Evolutionary conservation across 495 filamentous ascomycete genomes (phyloP).

Genomic region (Cryomyces minteri): DNA sequence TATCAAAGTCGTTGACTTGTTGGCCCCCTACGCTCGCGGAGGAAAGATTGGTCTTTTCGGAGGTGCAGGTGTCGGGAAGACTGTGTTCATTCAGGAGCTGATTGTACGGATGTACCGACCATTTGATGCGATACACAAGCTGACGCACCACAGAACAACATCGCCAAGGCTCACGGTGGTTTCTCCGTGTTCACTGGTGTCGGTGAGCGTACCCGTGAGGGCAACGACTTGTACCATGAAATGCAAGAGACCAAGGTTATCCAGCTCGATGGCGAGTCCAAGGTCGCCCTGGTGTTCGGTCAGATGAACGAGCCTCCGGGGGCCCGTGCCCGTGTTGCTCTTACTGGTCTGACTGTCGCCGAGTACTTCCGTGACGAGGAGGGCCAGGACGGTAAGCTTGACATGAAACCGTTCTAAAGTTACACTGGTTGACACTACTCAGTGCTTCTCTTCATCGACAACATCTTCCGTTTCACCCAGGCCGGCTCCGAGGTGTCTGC

Average conservation of each 20-base stretch:
- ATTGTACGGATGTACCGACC: slow-evolving; percentile 38
- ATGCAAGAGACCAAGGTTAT: slow-evolving; percentile 99
- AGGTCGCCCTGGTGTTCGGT: slow-evolving; percentile 98
- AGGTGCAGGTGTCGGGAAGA: slow-evolving; percentile 99
- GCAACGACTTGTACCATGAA: slow-evolving; percentile 99
- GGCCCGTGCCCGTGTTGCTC: slow-evolving; percentile 98
- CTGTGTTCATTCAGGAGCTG: slow-evolving; percentile 99
- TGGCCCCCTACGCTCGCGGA: slow-evolving; percentile 98
- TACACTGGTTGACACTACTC: slow-evolving; percentile 8
- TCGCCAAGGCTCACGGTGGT: slow-evolving; percentile 99
- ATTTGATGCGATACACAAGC: neutral
- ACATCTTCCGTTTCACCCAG: slow-evolving; percentile 99
- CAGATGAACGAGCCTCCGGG: slow-evolving; percentile 99
- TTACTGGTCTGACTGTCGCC: slow-evolving; percentile 81
- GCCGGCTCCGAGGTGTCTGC: slow-evolving; percentile 99
- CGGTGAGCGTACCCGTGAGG: slow-evolving; percentile 99
- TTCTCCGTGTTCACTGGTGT: slow-evolving; percentile 99
- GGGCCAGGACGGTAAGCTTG: slow-evolving; percentile 62
- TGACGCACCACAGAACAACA: slow-evolving; percentile 61
- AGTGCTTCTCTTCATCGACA: slow-evolving; percentile 99
- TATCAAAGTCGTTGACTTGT: slow-evolving; percentile 99
- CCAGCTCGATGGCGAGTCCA: slow-evolving; percentile 96
- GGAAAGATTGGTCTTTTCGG: slow-evolving; percentile 99
- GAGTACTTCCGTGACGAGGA: slow-evolving; percentile 97
- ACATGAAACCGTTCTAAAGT: neutral